phyloP scores from a whole-genome alignment of 495 filamentous ascomycete species.

The Aspergillus nanangensis region DNA sequence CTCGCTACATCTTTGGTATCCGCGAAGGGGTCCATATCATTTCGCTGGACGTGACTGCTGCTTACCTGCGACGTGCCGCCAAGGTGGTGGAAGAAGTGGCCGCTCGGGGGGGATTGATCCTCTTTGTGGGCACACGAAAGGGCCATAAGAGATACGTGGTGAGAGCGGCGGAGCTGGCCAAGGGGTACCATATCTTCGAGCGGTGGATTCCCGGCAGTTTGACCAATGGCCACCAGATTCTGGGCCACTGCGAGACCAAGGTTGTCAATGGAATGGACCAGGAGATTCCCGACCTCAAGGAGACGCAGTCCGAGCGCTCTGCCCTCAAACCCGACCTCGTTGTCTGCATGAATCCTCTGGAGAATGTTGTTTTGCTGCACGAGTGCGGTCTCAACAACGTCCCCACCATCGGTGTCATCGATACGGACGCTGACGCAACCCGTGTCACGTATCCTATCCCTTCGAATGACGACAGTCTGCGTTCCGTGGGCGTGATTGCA shows the following conservation, averaged over 20 bases:
- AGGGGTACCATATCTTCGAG: constrained; percentile 85
- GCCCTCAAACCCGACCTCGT: constrained; percentile 85
- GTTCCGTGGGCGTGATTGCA: constrained; percentile 74
- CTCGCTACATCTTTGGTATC: constrained; percentile 91
- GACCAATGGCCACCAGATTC: constrained; percentile 87
- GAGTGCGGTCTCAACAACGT: constrained; percentile 86
- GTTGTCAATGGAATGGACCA: constrained; percentile 69
- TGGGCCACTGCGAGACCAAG: constrained; percentile 59
- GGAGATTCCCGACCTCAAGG: constrained; percentile 58
- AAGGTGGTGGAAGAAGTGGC: constrained; percentile 85
- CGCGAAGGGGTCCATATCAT: constrained; percentile 92
- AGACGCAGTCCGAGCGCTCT: constrained; percentile 54
- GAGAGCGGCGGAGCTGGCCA: constrained; percentile 69
- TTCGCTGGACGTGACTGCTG: constrained; percentile 77
- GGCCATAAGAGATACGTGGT: constrained; percentile 78
- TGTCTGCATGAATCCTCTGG: constrained; percentile 83
- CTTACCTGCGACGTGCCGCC: constrained; percentile 83
- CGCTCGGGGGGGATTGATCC: constrained; percentile 73
- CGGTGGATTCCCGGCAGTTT: constrained; percentile 90
- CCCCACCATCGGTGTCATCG: constrained; percentile 90
- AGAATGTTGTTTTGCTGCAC: constrained; percentile 85
- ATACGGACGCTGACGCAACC: constrained; percentile 88
- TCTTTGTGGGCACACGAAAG: constrained; percentile 83
- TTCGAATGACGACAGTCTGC: constrained; percentile 92
- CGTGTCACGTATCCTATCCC: constrained; percentile 97